phyloP scores from a whole-genome alignment of 495 filamentous ascomycete genomes.

The Penicillium cataractarum region DNA sequence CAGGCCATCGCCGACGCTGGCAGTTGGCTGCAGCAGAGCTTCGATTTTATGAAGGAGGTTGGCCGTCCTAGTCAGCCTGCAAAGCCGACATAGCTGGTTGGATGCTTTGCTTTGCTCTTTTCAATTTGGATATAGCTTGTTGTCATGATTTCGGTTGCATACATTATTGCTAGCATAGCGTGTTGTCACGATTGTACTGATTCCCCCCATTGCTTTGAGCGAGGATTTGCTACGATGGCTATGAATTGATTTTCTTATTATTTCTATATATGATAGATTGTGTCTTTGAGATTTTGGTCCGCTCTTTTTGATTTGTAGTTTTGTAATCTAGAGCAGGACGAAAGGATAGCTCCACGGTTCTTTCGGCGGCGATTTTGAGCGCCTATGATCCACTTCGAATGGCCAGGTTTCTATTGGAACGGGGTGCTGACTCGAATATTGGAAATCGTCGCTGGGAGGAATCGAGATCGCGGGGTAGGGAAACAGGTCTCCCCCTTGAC shows the following conservation, averaged over 20 bases:
- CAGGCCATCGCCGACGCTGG: conserved; percentile 51
- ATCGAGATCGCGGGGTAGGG: no score
- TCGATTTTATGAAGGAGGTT: conserved; percentile 40
- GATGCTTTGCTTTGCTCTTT: neutral
- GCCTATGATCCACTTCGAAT: no score
- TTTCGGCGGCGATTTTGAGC: no score
- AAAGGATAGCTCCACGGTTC: no score
- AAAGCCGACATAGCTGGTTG: conserved; percentile 15
- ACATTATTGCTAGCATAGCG: conserved; percentile 4
- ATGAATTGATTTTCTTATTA: neutral
- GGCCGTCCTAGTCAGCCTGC: conserved; percentile 16
- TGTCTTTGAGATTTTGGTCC: neutral
- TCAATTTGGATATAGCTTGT: conserved; percentile 11
- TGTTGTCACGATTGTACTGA: neutral
- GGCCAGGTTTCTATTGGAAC: no score
- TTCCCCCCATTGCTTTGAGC: neutral
- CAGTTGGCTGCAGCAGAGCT: conserved; percentile 50
- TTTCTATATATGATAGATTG: neutral
- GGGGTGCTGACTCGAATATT: no score
- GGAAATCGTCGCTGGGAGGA: no score
- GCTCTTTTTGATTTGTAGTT: neutral
- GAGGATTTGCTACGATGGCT: neutral
- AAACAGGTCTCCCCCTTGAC: no score
- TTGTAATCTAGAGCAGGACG: no score
- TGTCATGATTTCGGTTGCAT: neutral